Evolutionary conservation across 345 rosid species (phyloP).

Genomic region (Arabidopsis suecica): DNA sequence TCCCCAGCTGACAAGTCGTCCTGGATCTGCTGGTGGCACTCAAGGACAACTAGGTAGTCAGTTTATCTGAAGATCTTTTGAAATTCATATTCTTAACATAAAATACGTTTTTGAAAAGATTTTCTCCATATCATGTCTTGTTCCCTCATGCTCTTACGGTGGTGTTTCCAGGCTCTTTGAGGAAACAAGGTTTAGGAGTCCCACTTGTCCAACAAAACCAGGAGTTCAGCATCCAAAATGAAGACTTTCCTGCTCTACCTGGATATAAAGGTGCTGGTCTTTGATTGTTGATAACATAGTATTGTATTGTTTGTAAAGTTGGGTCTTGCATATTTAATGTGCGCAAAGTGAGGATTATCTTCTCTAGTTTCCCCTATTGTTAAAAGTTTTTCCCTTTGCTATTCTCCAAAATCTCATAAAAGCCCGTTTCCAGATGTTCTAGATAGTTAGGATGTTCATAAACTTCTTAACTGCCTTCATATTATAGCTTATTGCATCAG

Average conservation of each 20-base stretch:
- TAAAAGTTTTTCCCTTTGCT: neutral
- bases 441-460: neutral
- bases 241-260: conserved; percentile 99
- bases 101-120: neutral
- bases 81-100: conserved; percentile 26
- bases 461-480: conserved; percentile 2
- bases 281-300: conserved; percentile 21
- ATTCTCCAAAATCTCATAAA: conserved; percentile 2
- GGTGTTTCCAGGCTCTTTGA: conserved; percentile 69
- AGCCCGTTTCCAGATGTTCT: conserved; percentile 5
- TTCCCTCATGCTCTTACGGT: conserved; percentile 42
- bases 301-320: conserved; percentile 22
- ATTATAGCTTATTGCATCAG: conserved; percentile 30
- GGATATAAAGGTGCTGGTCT: conserved; percentile 87
- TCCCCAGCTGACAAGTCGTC: conserved; percentile 91
- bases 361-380: conserved; percentile 13
- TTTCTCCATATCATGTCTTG: conserved; percentile 19
- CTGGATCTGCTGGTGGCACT: conserved; percentile 95
- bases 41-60: conserved; percentile 93
- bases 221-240: conserved; percentile 99
- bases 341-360: neutral
- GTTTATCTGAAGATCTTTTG: conserved; percentile 9
- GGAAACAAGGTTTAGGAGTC: conserved; percentile 88
- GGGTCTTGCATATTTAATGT: conserved; percentile 19
- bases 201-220: conserved; percentile 96